Conservation (phyloP, 2,329 filamentous ascomycete species). For the Magnaporthiopsis incrustans region DNA sequence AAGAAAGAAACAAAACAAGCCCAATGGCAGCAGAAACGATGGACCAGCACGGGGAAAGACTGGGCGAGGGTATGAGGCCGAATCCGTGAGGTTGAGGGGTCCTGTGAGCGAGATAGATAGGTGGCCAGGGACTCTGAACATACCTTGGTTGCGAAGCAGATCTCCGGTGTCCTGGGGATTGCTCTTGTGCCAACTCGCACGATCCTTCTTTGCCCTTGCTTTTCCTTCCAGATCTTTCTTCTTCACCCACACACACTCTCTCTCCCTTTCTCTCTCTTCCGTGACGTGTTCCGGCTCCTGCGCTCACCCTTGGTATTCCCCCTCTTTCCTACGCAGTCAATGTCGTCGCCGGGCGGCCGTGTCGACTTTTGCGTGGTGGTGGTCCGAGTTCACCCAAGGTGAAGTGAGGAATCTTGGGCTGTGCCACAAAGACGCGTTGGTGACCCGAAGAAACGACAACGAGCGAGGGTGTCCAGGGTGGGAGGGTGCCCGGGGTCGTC, state of each 20-base stretch:
- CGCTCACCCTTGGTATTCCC: neutral
- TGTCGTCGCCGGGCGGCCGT: neutral
- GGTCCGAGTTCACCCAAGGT: neutral
- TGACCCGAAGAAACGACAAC: neutral
- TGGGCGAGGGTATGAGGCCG: neutral
- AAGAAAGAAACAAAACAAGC: neutral
- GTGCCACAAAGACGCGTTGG: neutral
- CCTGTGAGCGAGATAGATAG: neutral
- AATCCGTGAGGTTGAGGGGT: neutral
- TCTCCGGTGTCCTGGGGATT: neutral
- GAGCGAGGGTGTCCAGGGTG: neutral
- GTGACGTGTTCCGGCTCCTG: neutral
- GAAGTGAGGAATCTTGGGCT: neutral
- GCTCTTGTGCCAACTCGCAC: neutral
- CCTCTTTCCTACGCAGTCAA: neutral
- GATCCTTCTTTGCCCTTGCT: neutral
- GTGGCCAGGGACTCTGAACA: neutral
- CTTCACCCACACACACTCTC: neutral
- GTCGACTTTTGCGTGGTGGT: neutral
- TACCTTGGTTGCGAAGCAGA: neutral
- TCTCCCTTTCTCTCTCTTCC: neutral
- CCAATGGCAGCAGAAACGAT: neutral
- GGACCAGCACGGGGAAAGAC: neutral
- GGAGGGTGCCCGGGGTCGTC: neutral
- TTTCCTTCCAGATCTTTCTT: neutral